Percentiles rank a stretch among this genome's conserved stretches.
These are phyloP conservation scores for Centrapalus pauciflorus DNA, from an alignment of 129 eudicot genomes.

Conservation along the genomic window DNA sequence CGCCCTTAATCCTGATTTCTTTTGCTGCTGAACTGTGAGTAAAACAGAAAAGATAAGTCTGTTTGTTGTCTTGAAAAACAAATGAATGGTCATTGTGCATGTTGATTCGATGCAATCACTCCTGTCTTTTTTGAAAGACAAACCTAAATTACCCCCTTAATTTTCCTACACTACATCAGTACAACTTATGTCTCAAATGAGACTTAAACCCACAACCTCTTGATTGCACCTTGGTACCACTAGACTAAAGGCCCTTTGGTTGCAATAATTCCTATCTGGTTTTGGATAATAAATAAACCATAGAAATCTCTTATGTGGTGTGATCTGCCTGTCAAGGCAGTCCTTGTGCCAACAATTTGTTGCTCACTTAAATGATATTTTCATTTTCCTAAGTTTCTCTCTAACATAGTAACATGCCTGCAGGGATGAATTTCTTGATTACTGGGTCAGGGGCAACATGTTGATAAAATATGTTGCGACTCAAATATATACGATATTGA, in stretches of 20 bases:
- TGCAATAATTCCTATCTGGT: neutral
- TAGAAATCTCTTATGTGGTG: neutral
- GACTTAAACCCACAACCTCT: no score
- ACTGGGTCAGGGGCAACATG: conserved; percentile 81
- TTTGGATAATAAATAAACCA: neutral
- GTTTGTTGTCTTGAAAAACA: neutral
- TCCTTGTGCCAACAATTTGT: neutral
- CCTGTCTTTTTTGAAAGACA: no score
- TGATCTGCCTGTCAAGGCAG: neutral
- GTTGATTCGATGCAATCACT: neutral
- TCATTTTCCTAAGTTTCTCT: neutral
- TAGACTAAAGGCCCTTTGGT: no score
- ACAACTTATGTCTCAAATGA: no score
- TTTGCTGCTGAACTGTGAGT: no score
- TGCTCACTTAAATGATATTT: neutral
- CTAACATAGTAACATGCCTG: conserved; percentile 17
- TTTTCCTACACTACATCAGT: no score
- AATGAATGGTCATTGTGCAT: neutral
- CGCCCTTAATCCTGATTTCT: no score
- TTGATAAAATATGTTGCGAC: conserved; percentile 70
- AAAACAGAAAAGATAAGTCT: no score
- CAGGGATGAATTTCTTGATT: conserved; percentile 91
- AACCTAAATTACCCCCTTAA: no score
- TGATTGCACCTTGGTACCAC: no score
- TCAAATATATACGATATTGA: conserved; percentile 68